Base-by-base conservation (phyloP, 2,329 filamentous ascomycete species). In the Bimuria novae-zelandiae region DNA sequence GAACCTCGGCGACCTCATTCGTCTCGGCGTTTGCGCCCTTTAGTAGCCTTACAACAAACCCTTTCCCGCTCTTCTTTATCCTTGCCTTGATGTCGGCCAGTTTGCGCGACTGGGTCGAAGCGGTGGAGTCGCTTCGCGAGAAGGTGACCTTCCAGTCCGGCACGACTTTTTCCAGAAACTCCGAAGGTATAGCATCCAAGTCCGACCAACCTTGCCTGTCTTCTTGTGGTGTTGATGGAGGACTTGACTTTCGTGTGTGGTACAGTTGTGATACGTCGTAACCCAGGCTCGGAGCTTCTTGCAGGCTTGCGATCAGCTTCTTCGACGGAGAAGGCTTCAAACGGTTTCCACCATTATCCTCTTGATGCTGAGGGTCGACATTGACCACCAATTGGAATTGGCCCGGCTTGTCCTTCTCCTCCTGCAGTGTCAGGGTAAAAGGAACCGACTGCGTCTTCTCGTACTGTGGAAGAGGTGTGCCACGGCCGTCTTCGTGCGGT, bases 21-120 rank as follows among this genome's bases (percentile, higher is more conserved):
- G 51, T 50, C 10, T 69, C 65, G 3, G 59, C 25, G 17, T 45
- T 62, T 3, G 66, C 64, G 2, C 65, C 64, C 33, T 69, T 69
- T 17, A 70, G 47, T 3, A 71, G 55, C 16, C 68, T 51, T 14
- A 71, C 63, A 4, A 71, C 64, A 36, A 70, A 69, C 0, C 68
- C 68, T 25, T 63, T 69, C n/a, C 64, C 66, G 35, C 63, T 70
- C 56, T 68, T 70, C 57, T 69, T 69, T 32, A 71, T 68, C 3
- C 60, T 58, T 1, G 68, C 68, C 32, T 69, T 70, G 51, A 71
- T 69, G 16, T 69, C 63, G 3, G 66, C 54, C 39, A 69, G 59
- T 27, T 58, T 63, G 16, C 62, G 61, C 12, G 62, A 64, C 39
- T 70, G 65, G 2, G 51, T 61, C 1, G 65, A 65, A 1, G 62